phyloP scores from a whole-genome alignment of 2,329 filamentous ascomycete genomes.

The Colletotrichum abscissum region DNA sequence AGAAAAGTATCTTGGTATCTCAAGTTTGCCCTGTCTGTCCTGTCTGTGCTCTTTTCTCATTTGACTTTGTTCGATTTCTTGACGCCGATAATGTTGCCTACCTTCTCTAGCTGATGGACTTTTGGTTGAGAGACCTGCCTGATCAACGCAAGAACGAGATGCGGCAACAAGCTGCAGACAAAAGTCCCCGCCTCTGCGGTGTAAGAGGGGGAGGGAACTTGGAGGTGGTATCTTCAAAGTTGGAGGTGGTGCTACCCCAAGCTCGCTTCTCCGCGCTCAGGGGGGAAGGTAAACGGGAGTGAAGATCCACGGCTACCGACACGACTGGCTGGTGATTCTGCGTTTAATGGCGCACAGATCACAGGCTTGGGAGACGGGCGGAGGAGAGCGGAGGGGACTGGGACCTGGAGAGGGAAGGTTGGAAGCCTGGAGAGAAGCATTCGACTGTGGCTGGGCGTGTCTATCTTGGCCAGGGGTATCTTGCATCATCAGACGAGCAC shows the following conservation, averaged over 20 bases:
- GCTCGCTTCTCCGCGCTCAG: background rate
- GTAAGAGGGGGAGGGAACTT: background rate
- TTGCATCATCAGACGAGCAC: conserved; percentile 21
- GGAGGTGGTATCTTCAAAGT: background rate
- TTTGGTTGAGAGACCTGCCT: conserved; percentile 18
- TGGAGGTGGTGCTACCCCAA: background rate
- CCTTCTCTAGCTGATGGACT: background rate
- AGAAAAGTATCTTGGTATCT: background rate
- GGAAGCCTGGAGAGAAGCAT: background rate
- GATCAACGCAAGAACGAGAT: conserved; percentile 16
- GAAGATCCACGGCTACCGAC: background rate
- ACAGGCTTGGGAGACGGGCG: background rate
- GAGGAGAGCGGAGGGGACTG: background rate
- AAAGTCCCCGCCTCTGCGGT: conserved; percentile 6
- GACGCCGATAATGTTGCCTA: background rate
- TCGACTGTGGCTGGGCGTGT: background rate
- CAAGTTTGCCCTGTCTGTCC: background rate
- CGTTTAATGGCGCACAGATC: conserved; percentile 8
- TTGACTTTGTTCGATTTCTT: background rate
- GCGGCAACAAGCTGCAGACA: background rate
- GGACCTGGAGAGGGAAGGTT: background rate
- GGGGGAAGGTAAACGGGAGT: background rate
- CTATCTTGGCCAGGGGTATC: background rate
- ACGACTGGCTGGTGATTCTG: background rate
- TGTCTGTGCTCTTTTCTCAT: background rate